Evolutionary conservation across 805 yeast genomes (phyloP).

Genomic region (Spathaspora arborariae): DNA sequence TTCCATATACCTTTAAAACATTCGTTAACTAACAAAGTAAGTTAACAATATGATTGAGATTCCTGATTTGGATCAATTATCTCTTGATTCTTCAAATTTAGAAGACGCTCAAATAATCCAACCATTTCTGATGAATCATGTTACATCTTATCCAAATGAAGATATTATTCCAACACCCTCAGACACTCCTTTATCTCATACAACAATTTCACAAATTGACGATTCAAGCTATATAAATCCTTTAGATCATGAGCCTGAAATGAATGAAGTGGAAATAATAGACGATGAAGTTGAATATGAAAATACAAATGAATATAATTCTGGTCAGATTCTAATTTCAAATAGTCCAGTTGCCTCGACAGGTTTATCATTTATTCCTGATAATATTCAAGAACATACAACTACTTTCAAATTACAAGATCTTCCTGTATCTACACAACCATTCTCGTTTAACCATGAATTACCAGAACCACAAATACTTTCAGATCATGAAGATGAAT

Average conservation of each 20-base stretch:
- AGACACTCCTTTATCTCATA: neutral
- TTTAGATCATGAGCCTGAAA: conserved; percentile 6
- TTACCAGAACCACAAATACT: neutral
- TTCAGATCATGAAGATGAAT: neutral
- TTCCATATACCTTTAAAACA: no score
- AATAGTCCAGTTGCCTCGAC: neutral
- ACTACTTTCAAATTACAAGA: conserved; percentile 13
- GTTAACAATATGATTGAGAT: conserved; percentile 36
- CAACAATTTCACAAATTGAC: neutral
- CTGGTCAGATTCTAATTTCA: neutral
- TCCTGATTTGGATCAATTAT: conserved; percentile 35
- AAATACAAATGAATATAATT: neutral
- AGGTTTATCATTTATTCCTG: conserved; percentile 6
- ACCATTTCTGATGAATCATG: neutral
- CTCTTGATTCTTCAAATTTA: neutral
- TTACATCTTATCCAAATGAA: neutral
- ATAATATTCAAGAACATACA: conserved; percentile 7
- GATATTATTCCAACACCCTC: neutral
- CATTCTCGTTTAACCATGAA: no score
- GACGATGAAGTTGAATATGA: neutral
- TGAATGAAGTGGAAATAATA: conserved; percentile 1
- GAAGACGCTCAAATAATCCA: neutral
- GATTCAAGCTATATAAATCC: neutral
- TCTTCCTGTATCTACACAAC: conserved; percentile 6
- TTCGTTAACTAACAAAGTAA: no score